A percentile compares a stretch with the other conserved stretches of the same genome.
Conservation (phyloP, 768 basidiomycete genomes). For the Amanita inopinata region DNA sequence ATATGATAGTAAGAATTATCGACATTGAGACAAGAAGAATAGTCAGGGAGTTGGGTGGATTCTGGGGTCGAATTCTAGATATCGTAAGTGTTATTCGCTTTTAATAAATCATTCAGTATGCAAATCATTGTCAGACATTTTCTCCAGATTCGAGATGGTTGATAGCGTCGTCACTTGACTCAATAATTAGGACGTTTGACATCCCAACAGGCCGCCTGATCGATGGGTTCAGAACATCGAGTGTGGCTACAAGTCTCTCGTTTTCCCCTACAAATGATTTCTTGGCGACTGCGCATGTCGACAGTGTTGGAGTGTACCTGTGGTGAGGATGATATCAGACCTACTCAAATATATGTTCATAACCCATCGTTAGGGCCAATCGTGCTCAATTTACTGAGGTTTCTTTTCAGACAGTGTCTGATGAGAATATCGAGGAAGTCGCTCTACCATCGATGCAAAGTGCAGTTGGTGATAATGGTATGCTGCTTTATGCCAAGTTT, state of each 20-base stretch:
- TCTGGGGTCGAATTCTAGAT: conserved; percentile 80
- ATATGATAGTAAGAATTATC: conserved; percentile 73
- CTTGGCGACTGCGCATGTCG: conserved; percentile 89
- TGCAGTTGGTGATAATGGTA: conserved; percentile 71
- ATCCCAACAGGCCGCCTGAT: conserved; percentile 89
- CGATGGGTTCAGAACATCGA: conserved; percentile 82
- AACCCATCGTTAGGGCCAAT: conserved; percentile 64
- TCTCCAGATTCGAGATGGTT: conserved; percentile 96
- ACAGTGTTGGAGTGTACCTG: conserved; percentile 90
- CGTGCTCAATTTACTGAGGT: conserved; percentile 89
- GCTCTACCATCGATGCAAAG: conserved; percentile 81
- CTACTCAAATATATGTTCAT: conserved; percentile 4
- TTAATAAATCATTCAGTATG: conserved; percentile 5
- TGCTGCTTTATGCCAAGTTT: conserved; percentile 13
- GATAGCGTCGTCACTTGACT: conserved; percentile 80
- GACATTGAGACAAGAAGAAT: conserved; percentile 86
- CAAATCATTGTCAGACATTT: conserved; percentile 52
- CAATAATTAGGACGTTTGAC: conserved; percentile 90
- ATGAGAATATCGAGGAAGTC: conserved; percentile 63
- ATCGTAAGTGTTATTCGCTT: conserved; percentile 40
- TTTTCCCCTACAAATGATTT: conserved; percentile 97
- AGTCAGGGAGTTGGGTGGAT: conserved; percentile 84
- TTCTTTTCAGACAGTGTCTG: conserved; percentile 67
- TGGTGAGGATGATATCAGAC: conserved; percentile 45
- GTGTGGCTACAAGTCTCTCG: conserved; percentile 80